Conservation (phyloP, 306 rosid genomes). For the Trifolium subterraneum region DNA sequence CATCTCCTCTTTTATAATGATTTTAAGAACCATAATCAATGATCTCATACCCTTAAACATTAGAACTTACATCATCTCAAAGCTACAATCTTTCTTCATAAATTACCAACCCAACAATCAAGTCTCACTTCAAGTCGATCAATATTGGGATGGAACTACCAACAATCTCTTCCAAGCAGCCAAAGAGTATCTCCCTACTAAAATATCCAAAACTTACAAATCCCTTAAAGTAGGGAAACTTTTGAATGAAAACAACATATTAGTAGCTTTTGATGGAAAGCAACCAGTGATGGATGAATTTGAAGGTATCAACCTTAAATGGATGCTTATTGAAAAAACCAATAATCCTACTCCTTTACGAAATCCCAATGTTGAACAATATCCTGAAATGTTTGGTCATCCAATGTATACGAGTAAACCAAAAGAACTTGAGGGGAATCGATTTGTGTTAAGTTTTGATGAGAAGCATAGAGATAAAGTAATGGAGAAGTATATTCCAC, state of each 20-base stretch:
- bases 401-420: no score
- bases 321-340: constrained; percentile 25
- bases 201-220: constrained; percentile 2
- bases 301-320: constrained; percentile 33
- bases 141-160: background rate
- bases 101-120: background rate
- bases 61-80: constrained; percentile 21
- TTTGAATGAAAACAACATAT: background rate
- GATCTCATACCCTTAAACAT: constrained; percentile 39
- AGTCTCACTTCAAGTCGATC: constrained; percentile 35
- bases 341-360: no score
- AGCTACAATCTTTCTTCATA: constrained; percentile 20
- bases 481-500: constrained; percentile 27
- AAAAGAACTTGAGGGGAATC: background rate
- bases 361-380: no score
- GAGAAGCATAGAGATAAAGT: constrained; percentile 40
- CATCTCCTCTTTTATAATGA: constrained; percentile 47
- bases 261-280: constrained; percentile 22
- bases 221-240: constrained; percentile 29
- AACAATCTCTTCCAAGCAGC: constrained; percentile 13
- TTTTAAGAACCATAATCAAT: constrained; percentile 42
- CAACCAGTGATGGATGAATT: constrained; percentile 43
- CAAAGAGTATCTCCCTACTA: constrained; percentile 10
- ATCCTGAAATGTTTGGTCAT: no score
- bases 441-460: constrained; percentile 29